These are phyloP conservation scores for Suhomyces atakaporum DNA, from an alignment of 1,139 yeast genomes.

Conservation along the genomic window DNA sequence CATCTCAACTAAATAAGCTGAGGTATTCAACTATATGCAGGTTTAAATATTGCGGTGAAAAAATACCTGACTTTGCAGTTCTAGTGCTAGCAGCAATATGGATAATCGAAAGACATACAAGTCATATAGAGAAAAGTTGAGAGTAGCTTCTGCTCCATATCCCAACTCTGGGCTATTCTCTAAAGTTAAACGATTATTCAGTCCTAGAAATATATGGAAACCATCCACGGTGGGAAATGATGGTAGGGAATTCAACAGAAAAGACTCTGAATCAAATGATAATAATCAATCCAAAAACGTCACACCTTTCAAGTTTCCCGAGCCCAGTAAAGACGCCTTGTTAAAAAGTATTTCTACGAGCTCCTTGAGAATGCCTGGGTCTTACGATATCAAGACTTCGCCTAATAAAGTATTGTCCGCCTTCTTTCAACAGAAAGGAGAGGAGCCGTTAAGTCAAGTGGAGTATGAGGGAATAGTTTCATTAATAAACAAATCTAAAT, in stretches of 20 bases:
- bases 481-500: constrained; percentile 30
- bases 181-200: constrained; percentile 34
- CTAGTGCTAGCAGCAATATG: constrained; percentile 30
- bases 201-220: constrained; percentile 7
- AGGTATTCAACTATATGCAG: not conserved
- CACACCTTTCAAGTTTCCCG: constrained; percentile 17
- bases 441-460: constrained; percentile 66
- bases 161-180: constrained; percentile 32
- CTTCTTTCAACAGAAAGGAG: constrained; percentile 78
- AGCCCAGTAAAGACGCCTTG: constrained; percentile 10
- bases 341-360: constrained; percentile 3
- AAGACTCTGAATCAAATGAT: not conserved
- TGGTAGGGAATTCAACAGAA: not conserved
- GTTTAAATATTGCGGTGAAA: not conserved
- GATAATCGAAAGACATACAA: constrained; percentile 45
- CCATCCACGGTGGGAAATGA: constrained; percentile 1
- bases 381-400: constrained; percentile 16
- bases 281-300: not conserved
- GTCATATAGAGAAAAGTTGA: constrained; percentile 29
- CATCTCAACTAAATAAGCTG: not conserved
- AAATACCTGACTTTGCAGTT: not conserved
- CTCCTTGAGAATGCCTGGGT: constrained; percentile 11
- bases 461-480: constrained; percentile 87
- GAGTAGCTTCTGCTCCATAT: constrained; percentile 24
- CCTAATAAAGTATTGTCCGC: constrained; percentile 63